Conservation (phyloP, 202 grass and related monocot species). For the Saccharum hybrid region DNA sequence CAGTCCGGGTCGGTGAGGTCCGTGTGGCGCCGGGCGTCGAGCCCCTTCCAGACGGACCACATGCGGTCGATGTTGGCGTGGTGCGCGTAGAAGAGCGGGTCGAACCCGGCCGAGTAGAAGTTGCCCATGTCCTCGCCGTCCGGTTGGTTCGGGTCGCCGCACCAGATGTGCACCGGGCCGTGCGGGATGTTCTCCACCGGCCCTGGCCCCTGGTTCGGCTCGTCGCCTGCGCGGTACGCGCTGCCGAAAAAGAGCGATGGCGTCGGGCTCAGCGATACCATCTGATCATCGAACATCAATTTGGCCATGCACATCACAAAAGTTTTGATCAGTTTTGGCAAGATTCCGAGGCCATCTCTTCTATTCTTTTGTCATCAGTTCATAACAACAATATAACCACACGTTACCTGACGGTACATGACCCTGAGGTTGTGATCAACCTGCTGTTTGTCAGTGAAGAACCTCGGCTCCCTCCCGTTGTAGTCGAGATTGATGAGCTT, state of each 20-base stretch:
- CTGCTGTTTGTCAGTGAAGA: constrained; percentile 29
- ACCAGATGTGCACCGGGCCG: constrained; percentile 58
- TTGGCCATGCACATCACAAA: background rate
- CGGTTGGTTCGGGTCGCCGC: constrained; percentile 48
- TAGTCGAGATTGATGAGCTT: constrained; percentile 61
- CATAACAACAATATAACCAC: background rate
- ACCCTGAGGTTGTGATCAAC: constrained; percentile 34
- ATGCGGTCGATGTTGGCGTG: constrained; percentile 67
- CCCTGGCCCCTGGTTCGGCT: constrained; percentile 8
- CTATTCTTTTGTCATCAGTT: background rate
- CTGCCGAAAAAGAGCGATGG: constrained; percentile 41
- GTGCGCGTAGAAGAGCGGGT: constrained; percentile 81
- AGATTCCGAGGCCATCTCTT: background rate
- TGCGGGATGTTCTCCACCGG: constrained; percentile 57
- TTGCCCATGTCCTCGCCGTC: constrained; percentile 66
- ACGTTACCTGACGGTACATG: constrained; percentile 47
- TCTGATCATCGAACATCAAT: background rate
- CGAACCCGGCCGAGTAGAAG: constrained; percentile 68
- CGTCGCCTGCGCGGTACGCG: constrained; percentile 33
- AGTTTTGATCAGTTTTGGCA: background rate
- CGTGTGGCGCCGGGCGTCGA: constrained; percentile 33
- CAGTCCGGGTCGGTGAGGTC: constrained; percentile 47
- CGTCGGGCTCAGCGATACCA: constrained; percentile 28
- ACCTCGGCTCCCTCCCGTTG: constrained; percentile 38
- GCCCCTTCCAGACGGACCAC: constrained; percentile 56